Conservation (phyloP, 345 rosid genomes). For the Draba incana region DNA sequence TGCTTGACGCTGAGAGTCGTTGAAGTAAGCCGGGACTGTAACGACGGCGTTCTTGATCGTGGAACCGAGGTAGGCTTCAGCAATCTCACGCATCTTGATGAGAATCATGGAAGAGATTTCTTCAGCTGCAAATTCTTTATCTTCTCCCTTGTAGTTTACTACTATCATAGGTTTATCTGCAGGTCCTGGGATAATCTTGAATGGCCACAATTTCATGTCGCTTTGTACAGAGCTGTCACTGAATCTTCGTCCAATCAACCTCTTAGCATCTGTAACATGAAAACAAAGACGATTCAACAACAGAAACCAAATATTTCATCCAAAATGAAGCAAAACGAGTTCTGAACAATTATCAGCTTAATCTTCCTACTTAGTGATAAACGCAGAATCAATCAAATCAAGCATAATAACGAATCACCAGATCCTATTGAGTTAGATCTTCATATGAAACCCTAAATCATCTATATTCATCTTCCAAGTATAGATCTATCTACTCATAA, state of each 20-base stretch:
- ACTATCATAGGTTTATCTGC: conserved; percentile 71
- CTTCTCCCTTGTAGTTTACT: conserved; percentile 65
- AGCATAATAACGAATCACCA: neutral
- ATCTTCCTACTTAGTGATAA: too few relatives aligned
- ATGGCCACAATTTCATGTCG: conserved; percentile 68
- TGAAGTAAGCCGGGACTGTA: conserved; percentile 75
- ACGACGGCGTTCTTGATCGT: conserved; percentile 67
- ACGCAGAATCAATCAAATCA: neutral
- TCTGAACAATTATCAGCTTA: neutral
- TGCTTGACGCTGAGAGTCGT: conserved; percentile 73
- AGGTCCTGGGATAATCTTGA: conserved; percentile 61
- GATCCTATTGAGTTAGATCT: neutral
- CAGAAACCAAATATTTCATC: too few relatives aligned
- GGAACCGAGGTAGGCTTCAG: conserved; percentile 68
- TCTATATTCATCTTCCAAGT: neutral
- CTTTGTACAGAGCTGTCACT: conserved; percentile 66
- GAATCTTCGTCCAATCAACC: conserved; percentile 75
- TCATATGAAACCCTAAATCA: neutral
- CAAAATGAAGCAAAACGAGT: neutral
- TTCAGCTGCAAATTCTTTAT: conserved; percentile 69
- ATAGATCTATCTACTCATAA: conserved; percentile 32
- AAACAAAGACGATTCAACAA: neutral
- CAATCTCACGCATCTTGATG: conserved; percentile 80
- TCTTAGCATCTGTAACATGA: conserved; percentile 57
- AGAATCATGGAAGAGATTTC: conserved; percentile 81